Base-by-base conservation (phyloP, 805 yeast species). In the Kregervanrija fluxuum region DNA sequence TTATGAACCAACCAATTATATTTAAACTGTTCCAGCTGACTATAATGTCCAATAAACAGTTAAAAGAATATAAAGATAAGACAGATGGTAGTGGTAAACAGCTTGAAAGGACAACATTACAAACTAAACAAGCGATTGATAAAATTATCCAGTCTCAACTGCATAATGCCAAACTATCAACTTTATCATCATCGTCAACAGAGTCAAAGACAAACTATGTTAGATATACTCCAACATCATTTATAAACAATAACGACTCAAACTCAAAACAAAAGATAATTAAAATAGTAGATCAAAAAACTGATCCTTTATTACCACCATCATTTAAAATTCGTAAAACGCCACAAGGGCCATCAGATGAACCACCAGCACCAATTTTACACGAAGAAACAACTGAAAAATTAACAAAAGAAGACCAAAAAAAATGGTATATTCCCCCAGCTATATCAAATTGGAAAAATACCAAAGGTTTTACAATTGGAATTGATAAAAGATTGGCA, bases 371-470 rank as follows among this genome's bases (percentile, higher is more conserved):
- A 1, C 95, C 95, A 0, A 77, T 87, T 0, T 71, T 88, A 37
- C 79, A 85, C n/a, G 68, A 78, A 30, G 68, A 74, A n/a, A 42
- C 54, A 2, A 71, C 79, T 5, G 77, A 77, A 16, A 67, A 73
- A 54, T 60, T 83, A 14, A 75, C 89, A 0, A 76, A 77, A 28
- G 86, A 82, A 52, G 95, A 89, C 43, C 85, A 80, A 50, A 78
- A 75, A 28, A 73, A 77, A 48, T 91, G 97, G 96, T 73, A 74
- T 40, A 88, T 93, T 30, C 98, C 98, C 0, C 81, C 95, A 0
- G 87, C 95, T 1, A 77, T 91, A 0, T 91, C 98, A 1, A 88
- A 87, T 61, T 93, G 98, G 97, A 90, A 89, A 62, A 93, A 93
- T 61, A 86, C 90, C 13, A 84, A 85, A 53, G 97, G 98, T 1